Conservation (phyloP, 73 alveolate species). For the Tetrahymena malaccensis region DNA sequence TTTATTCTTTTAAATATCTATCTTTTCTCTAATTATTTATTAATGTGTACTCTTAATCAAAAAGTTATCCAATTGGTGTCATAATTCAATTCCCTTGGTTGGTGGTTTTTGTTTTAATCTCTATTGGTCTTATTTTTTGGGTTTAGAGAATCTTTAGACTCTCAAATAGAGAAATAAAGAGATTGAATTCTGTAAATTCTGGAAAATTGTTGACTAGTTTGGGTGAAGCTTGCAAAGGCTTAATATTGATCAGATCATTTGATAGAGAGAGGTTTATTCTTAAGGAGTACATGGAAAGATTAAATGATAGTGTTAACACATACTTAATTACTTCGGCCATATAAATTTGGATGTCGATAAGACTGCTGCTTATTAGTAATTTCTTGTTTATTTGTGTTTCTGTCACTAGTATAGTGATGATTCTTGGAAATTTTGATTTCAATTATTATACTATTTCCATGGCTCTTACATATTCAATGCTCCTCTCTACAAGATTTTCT, state of each 20-base stretch:
- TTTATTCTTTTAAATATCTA: not conserved
- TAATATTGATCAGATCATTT: conserved; percentile 17
- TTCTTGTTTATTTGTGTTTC: conserved; percentile 24
- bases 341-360: conserved; percentile 14
- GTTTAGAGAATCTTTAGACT: conserved; percentile 4
- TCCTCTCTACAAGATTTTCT: conserved; percentile 17
- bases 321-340: conserved; percentile 6
- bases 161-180: conserved; percentile 32
- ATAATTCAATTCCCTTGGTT: conserved; percentile 31
- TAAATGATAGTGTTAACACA: conserved; percentile 12
- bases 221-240: conserved; percentile 23
- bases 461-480: conserved; percentile 27
- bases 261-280: conserved; percentile 1
- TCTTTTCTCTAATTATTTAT: no score
- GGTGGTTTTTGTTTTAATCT: not conserved
- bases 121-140: not conserved
- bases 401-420: conserved; percentile 5
- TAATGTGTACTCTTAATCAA: not conserved
- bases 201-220: conserved; percentile 19
- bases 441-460: conserved; percentile 30
- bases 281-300: not conserved
- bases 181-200: conserved; percentile 26
- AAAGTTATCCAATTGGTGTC: conserved; percentile 21
- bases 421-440: not conserved
- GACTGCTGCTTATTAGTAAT: conserved; percentile 19